Percentiles rank a stretch among this genome's conserved stretches.
Evolutionary conservation across 169 alveolate species (phyloP).

Genomic region (Plasmodium relictum): DNA sequence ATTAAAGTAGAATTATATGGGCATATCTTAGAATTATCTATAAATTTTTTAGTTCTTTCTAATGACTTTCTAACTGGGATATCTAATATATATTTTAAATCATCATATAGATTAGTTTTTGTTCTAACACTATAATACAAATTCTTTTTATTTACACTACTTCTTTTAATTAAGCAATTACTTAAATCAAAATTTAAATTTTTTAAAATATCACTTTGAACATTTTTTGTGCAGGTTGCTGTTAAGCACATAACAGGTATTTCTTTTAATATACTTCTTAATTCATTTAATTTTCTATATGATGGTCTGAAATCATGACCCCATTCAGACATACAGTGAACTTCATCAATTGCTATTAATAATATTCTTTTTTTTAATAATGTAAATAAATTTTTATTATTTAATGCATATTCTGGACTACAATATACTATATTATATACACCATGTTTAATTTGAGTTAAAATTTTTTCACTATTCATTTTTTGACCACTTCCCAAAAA

Average conservation of each 20-base stretch:
- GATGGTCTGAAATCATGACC: constrained; percentile 99
- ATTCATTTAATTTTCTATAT: constrained; percentile 90
- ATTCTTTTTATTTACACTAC: constrained; percentile 68
- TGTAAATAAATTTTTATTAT: constrained; percentile 23
- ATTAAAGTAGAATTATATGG: constrained; percentile 67
- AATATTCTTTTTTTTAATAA: constrained; percentile 84
- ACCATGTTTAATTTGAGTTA: constrained; percentile 39
- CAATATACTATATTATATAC: constrained; percentile 43
- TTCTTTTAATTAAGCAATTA: constrained; percentile 43
- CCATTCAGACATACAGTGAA: constrained; percentile 99
- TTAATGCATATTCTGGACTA: constrained; percentile 74
- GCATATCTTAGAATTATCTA: constrained; percentile 69
- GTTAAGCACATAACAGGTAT: constrained; percentile 97
- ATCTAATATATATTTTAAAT: constrained; percentile 44
- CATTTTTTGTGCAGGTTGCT: constrained; percentile 97
- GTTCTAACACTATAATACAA: constrained; percentile 39
- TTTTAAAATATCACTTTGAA: constrained; percentile 83
- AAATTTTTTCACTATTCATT: constrained; percentile 57
- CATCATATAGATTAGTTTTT: constrained; percentile 36
- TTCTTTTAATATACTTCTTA: constrained; percentile 91
- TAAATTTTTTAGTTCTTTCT: constrained; percentile 39
- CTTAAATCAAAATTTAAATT: constrained; percentile 64
- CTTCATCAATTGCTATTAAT: constrained; percentile 99
- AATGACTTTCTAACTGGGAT: constrained; percentile 20
- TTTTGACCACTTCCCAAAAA: constrained; percentile 79